Conservation (phyloP, 2,329 filamentous ascomycete species). For the Hymenoscyphus fructigenus region DNA sequence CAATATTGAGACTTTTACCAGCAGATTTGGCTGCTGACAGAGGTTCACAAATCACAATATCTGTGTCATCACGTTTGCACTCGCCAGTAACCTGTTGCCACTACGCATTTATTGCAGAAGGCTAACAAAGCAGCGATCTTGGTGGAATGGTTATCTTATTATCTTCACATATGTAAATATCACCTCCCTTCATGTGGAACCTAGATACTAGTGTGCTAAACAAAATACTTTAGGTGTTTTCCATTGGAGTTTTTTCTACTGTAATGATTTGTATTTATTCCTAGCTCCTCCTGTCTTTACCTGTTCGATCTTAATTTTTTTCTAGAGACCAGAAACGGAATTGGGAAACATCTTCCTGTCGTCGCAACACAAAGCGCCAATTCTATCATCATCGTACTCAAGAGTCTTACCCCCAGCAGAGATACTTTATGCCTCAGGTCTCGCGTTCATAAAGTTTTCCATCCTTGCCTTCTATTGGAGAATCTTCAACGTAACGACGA, state of each 20-base stretch:
- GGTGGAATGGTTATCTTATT: conserved; percentile 5
- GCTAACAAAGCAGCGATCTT: not conserved
- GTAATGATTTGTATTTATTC: not conserved
- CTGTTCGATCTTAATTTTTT: not conserved
- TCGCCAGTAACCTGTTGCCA: not conserved
- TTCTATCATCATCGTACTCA: not conserved
- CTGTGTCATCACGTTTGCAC: not conserved
- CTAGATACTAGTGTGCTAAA: not conserved
- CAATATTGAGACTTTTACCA: too few species aligned
- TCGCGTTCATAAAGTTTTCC: conserved; percentile 3
- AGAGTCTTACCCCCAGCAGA: not conserved
- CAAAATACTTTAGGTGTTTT: not conserved
- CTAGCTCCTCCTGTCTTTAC: not conserved
- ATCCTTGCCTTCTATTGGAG: conserved; percentile 5
- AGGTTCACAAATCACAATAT: not conserved
- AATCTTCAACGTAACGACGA: not conserved
- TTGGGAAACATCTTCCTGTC: not conserved
- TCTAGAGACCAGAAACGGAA: not conserved
- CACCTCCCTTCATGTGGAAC: not conserved
- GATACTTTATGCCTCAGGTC: not conserved
- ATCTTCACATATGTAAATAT: not conserved
- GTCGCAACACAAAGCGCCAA: not conserved
- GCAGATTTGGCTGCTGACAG: not conserved
- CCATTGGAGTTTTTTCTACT: not conserved
- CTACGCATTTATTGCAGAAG: conserved; percentile 5